These are phyloP conservation scores for Pseudogymnoascus sp. DNA, from an alignment of 2,329 filamentous ascomycete genomes.

Conservation along the genomic window DNA sequence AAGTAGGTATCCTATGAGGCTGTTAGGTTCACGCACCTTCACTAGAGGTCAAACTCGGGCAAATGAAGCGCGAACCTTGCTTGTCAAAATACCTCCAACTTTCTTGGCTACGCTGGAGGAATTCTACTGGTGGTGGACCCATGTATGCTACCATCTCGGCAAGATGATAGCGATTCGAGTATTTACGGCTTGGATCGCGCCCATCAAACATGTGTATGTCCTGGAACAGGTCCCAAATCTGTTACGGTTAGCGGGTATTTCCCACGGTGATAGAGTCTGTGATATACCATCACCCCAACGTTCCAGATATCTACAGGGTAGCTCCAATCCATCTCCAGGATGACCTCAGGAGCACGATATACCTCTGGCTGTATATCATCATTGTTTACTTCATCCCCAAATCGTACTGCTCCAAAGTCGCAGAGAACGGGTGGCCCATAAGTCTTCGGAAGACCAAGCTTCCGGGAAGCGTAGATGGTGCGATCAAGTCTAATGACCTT, in stretches of 20 bases:
- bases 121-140: slow-evolving; percentile 29
- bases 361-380: slow-evolving; percentile 19
- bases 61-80: neutral
- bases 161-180: slow-evolving; percentile 31
- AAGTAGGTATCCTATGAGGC: neutral
- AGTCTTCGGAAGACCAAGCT: slow-evolving; percentile 23
- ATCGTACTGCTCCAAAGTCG: slow-evolving; percentile 23
- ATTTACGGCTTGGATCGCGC: neutral
- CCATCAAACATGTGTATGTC: slow-evolving; percentile 12
- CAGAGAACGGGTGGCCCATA: slow-evolving; percentile 24
- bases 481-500: slow-evolving; percentile 26
- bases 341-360: slow-evolving; percentile 21
- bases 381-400: slow-evolving; percentile 13
- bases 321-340: slow-evolving; percentile 16
- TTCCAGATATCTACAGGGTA: slow-evolving; percentile 31
- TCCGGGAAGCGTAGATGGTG: slow-evolving; percentile 24
- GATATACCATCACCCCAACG: slow-evolving; percentile 27
- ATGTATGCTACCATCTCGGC: slow-evolving; percentile 36
- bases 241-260: slow-evolving; percentile 19
- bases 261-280: slow-evolving; percentile 16
- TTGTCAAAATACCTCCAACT: neutral
- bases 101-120: slow-evolving; percentile 14
- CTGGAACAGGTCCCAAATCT: slow-evolving; percentile 15
- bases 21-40: neutral
- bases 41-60: neutral